Evolutionary conservation across 1,284 basidiomycete genomes (phyloP), one percentile per base, ranked within the genome.

Genomic region (Nidula niveotomentosa): DNA sequence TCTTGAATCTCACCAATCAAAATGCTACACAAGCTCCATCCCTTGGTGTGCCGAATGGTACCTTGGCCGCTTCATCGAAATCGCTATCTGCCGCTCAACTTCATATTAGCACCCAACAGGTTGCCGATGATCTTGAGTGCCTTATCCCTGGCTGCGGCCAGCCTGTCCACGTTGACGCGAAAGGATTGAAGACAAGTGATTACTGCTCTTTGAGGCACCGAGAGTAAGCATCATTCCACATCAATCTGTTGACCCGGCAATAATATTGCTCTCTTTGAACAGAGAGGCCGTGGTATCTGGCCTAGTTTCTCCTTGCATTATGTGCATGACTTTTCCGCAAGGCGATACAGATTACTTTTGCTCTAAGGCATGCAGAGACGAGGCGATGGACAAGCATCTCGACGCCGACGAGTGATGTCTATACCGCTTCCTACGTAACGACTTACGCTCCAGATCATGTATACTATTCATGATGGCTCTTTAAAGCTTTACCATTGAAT

Each of bases 311-410:
- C 71, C 76, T 6, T 83, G 81, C 56, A 81, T 83, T 56, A 78
- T 82, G 77, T 83, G 81, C 58, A 62, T 79, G 58, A 67, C 69
- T 36, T 64, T 76, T 55, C 80, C 80, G n/a, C 80, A 83, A 64
- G 74, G 76, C 54, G 76, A 74, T 35, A 65, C 57, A 8, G 80
- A 83, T 64, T 80, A 82, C 60, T 83, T 83, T 60, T 83, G 81
- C 59, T 69, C 76, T 10, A 68, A 71, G 55, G 68, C 67, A 2
- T 83, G 81, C 62, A 73, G 76, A 55, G 78, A 81, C 49, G 77
- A 80, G 53, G 76, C 80, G 15, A 59, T 79, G 69, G 72, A 68
- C 52, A 81, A 79, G 64, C 58, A 60, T n/a, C 39, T 53, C 45
- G 54, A 61, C 2, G 30, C 30, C 30, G 30, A 30, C 30, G 30